Evolutionary conservation across 2,329 filamentous ascomycete species (phyloP), one percentile per base, ranked within the genome.

Genomic region (Penicillium sp.): DNA sequence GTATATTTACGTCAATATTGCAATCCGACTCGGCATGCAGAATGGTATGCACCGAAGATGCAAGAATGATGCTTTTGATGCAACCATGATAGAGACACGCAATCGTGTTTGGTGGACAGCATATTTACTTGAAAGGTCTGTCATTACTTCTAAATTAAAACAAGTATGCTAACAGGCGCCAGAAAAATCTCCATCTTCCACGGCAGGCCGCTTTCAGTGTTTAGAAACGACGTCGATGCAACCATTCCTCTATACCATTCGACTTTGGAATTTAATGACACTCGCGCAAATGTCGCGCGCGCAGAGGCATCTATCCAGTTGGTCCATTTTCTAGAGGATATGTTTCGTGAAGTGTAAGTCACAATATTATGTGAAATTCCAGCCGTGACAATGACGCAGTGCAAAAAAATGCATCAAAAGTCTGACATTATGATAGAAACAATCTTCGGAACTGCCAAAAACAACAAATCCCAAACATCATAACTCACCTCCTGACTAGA

Each of bases 31-130:
- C 27, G 80, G 76, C 2, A 80, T 81, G 30, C 78, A 81, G 51
- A 82, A 82, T 54, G 80, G 80, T 3, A 80, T 82, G 79, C 80
- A 82, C 53, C 70, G 80, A 26, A 76, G 69, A 45, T 78, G 74
- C 53, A 65, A 69, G 0, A 72, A 71, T 8, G 68, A 70, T n/a
- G 72, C 68, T 0, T 70, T 78, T 24, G 74, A 74, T 41, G 65
- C 72, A 7, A 67, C 67, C 12, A 64, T 65, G 59, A 70, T 76
- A 12, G 79, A 81, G 62, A 78, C 70, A 4, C 68, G 79, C 13
- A 80, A 79, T 57, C 72, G 79, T 3, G 73, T 81, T 5, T 81
- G 77, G 77, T 81, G 79, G 79, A 80, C 77, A 1, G 72, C 71
- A 3, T 81, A 81, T 58, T 75, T 76, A 0, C 70, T 79, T 4